A percentile compares a stretch with the other conserved stretches of the same genome.
Evolutionary conservation across 2,329 filamentous ascomycete species (phyloP).

Genomic region (Botrytis medusae): DNA sequence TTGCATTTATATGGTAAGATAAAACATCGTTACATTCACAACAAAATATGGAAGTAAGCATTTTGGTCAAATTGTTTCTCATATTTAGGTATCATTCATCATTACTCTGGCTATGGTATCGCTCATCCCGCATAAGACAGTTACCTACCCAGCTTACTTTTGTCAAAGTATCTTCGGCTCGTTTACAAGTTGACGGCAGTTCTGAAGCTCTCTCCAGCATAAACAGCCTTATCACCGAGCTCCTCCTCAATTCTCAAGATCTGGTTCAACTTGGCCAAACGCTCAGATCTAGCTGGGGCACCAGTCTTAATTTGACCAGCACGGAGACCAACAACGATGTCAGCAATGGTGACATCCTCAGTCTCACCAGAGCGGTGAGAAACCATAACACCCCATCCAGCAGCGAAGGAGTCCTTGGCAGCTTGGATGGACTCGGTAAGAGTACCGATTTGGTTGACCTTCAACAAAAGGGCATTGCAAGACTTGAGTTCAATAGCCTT

Average conservation of each 20-base stretch:
- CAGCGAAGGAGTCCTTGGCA: conserved; percentile 95
- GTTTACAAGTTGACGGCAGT: conserved; percentile 81
- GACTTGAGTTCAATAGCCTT: conserved; percentile 99
- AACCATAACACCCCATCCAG: conserved; percentile 98
- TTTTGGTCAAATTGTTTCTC: background rate
- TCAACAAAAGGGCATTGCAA: conserved; percentile 95
- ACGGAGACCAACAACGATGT: conserved; percentile 95
- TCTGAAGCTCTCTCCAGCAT: conserved; percentile 91
- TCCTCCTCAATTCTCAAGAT: conserved; percentile 99
- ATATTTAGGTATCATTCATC: conserved; percentile 22
- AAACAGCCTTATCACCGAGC: conserved; percentile 87
- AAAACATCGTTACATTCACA: background rate
- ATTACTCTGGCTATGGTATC: conserved; percentile 15
- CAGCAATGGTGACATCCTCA: conserved; percentile 98
- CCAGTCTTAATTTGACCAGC: conserved; percentile 99
- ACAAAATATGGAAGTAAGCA: too few species aligned
- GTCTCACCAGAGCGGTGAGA: conserved; percentile 99
- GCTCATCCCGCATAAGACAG: conserved; percentile 7
- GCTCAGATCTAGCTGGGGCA: conserved; percentile 93
- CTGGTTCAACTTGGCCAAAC: conserved; percentile 99
- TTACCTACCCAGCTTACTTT: conserved; percentile 9
- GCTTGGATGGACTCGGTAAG: conserved; percentile 98
- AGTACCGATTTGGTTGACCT: conserved; percentile 99
- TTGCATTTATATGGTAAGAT: background rate
- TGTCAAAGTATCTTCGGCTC: conserved; percentile 1